Evolutionary conservation across 345 rosid genomes (phyloP).

Genomic region (Stellera chamaejasme): DNA sequence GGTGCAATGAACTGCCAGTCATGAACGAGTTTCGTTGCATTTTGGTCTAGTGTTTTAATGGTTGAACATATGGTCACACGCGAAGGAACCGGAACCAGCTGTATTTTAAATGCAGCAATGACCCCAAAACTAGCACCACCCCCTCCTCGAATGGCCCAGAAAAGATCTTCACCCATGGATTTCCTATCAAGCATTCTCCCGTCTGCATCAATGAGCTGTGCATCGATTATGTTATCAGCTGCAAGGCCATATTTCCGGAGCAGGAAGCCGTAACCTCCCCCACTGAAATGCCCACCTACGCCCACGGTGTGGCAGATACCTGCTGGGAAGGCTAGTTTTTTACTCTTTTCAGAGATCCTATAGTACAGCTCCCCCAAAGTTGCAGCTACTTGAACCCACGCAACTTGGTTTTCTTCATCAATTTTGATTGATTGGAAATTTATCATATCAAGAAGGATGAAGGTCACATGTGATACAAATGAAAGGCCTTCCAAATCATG

Average conservation of each 20-base stretch:
- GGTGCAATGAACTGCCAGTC: not conserved
- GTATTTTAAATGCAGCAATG: not conserved
- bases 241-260: too few relatives aligned
- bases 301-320: constrained; percentile 1
- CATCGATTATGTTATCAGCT: too few relatives aligned
- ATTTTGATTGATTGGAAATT: not conserved
- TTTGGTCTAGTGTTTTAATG: not conserved
- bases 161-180: too few relatives aligned
- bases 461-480: not conserved
- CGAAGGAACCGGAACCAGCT: not conserved
- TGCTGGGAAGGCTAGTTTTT: not conserved
- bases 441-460: not conserved
- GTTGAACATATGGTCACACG: not conserved
- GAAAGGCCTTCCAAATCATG: constrained; percentile 1
- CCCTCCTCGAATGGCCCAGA: not conserved
- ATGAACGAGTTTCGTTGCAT: not conserved
- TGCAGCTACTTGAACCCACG: not conserved
- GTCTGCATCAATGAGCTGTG: too few relatives aligned
- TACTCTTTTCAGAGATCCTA: too few relatives aligned
- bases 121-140: constrained; percentile 1
- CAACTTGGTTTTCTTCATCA: not conserved
- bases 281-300: not conserved
- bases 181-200: too few relatives aligned
- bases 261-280: too few relatives aligned
- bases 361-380: constrained; percentile 2